phyloP scores from a whole-genome alignment of 306 rosid genomes.

The Casuarina equisetifolia region DNA sequence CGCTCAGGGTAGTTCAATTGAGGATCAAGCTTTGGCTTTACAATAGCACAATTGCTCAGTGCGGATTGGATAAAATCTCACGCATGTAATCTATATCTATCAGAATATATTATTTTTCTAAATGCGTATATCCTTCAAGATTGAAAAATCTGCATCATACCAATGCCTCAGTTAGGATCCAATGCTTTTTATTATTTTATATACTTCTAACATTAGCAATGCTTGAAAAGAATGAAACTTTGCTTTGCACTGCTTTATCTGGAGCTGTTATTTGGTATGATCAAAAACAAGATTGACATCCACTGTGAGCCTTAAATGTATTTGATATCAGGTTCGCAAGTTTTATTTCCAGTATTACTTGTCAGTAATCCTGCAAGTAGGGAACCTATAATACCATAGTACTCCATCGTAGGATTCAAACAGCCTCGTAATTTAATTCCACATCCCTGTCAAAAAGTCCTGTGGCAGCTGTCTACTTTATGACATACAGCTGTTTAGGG shows the following conservation, averaged over 20 bases:
- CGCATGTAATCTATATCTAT: background rate
- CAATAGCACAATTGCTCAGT: background rate
- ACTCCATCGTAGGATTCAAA: background rate
- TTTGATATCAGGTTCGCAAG: background rate
- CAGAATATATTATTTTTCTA: background rate
- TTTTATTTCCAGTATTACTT: background rate
- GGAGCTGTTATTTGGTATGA: background rate
- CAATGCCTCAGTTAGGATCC: background rate
- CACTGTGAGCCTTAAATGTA: background rate
- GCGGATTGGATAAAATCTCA: background rate
- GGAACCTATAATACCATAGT: background rate
- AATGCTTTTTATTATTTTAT: background rate
- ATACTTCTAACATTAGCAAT: background rate
- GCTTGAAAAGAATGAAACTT: background rate
- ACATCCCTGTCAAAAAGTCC: background rate
- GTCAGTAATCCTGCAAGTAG: background rate
- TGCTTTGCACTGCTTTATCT: background rate
- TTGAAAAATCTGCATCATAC: background rate
- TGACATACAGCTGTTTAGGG: background rate
- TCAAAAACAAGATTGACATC: background rate
- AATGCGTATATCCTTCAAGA: background rate
- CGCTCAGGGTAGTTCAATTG: background rate
- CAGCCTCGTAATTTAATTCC: background rate
- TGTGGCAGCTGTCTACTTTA: background rate
- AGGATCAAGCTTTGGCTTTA: background rate